Base-by-base conservation (phyloP, 371 early-diverging fungal species). In the Actinomucor elegans region DNA sequence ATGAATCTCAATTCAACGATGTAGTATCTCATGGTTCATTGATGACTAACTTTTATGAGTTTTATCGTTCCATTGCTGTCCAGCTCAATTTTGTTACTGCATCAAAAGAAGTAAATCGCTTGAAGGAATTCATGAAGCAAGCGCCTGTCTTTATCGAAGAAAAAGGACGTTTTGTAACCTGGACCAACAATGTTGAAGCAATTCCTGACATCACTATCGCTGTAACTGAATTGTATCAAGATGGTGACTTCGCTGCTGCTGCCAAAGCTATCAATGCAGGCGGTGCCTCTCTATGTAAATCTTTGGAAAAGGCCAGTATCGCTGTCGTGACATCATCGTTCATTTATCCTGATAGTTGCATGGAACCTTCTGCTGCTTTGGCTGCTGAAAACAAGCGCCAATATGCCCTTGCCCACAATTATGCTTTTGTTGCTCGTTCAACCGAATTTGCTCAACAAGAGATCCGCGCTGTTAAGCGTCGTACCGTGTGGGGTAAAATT, bases 401-500 rank as follows among this genome's bases (percentile, higher is more conserved):
- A 2, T 86, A 80, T 56, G 84, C 84, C 8, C 24, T 63, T 32
- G 64, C 64, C 14, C 81, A 86, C 36, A 78, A 80, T 8, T 84
- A 86, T 48, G 69, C 78, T 12, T 86, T 84, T 62, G 73, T 86
- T 10, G 80, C 81, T 5, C 74, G 86, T 34, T 73, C 77, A 0
- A 63, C 63, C 9, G 86, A 86, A 53, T 86, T 83, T 72, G 82
- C 75, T 9, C 82, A 86, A 35, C 84, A 86, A 56, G 52, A 41
- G 4, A 49, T 67, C 5, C 67, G 66, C 56, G 48, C 61, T 11
- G 57, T 43, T 12, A 59, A 57, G 28, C 78, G 84, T 40, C 67
- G 73, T 49, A 50, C 71, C 21, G 84, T 80, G 0, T 84, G 84
- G 84, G 86, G 84, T 37, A 84, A 84, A 56, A 68, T 86, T 45